Conservation (phyloP, 495 filamentous ascomycete genomes). For the Neurospora terricola region DNA sequence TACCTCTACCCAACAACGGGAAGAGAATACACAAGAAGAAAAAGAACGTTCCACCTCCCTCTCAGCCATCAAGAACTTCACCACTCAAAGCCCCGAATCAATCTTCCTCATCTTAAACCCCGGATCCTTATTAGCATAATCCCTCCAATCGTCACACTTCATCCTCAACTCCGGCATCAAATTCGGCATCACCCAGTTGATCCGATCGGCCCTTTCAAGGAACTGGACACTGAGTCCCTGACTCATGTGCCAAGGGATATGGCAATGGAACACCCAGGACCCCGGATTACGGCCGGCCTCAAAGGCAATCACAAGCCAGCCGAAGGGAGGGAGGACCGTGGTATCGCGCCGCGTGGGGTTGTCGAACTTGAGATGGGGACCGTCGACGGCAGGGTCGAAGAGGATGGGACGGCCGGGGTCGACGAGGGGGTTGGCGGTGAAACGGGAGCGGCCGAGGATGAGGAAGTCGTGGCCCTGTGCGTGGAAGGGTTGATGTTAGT, state of each 20-base stretch:
- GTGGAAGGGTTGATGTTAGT: background rate
- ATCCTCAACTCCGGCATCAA: background rate
- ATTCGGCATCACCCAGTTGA: background rate
- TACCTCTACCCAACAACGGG: background rate
- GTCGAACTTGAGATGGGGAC: slow-evolving; percentile 18
- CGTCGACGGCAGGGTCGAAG: slow-evolving; percentile 8
- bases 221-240: slow-evolving; percentile 37
- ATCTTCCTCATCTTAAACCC: background rate
- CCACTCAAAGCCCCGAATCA: background rate
- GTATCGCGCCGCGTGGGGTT: slow-evolving; percentile 27
- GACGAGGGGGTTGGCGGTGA: background rate
- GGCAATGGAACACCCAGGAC: slow-evolving; percentile 33
- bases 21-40: background rate
- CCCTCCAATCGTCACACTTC: background rate
- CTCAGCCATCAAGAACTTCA: background rate
- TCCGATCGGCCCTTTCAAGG: slow-evolving; percentile 16
- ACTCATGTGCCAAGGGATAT: slow-evolving; percentile 40
- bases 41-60: background rate
- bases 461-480: slow-evolving; percentile 43
- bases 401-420: background rate
- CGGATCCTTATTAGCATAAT: background rate
- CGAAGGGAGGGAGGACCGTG: slow-evolving; percentile 27
- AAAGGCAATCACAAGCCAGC: slow-evolving; percentile 28
- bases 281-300: slow-evolving; percentile 28
- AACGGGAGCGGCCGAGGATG: slow-evolving; percentile 34